A percentile compares a stretch with the other conserved stretches of the same genome.
Evolutionary conservation across 805 yeast species (phyloP).

Genomic region (Sugiyamaella americana): DNA sequence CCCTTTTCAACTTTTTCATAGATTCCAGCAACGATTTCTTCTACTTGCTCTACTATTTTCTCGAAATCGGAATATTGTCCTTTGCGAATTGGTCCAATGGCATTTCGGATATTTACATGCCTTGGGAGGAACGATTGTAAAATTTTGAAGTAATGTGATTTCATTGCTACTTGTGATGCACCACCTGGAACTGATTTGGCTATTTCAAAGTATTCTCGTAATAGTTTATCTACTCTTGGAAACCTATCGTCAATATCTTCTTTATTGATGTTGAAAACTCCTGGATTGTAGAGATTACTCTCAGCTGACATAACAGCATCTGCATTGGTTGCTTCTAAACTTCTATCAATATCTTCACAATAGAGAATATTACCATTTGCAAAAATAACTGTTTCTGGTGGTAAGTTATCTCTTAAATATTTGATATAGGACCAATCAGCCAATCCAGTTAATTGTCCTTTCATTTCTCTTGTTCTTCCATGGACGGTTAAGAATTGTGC

Average conservation of each 20-base stretch:
- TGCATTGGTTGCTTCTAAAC: conserved; percentile 56
- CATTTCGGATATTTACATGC: conserved; percentile 72
- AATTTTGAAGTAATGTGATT: conserved; percentile 85
- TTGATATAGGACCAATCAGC: conserved; percentile 86
- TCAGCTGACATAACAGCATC: conserved; percentile 98
- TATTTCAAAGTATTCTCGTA: conserved; percentile 84
- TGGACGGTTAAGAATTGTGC: conserved; percentile 94
- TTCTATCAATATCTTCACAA: conserved; percentile 72
- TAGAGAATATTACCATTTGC: conserved; percentile 94
- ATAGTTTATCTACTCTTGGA: conserved; percentile 78
- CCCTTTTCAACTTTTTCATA: conserved; percentile 41
- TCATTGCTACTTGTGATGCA: conserved; percentile 80
- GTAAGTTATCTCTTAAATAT: conserved; percentile 68
- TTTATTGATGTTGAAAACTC: conserved; percentile 51
- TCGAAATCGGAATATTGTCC: conserved; percentile 47
- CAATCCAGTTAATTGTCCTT: conserved; percentile 91
- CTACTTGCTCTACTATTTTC: conserved; percentile 58
- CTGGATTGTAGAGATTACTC: conserved; percentile 91
- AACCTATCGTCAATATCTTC: conserved; percentile 51
- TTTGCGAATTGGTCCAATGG: conserved; percentile 52
- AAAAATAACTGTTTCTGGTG: conserved; percentile 80
- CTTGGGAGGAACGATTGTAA: conserved; percentile 71
- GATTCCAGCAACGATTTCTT: conserved; percentile 51
- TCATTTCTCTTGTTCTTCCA: conserved; percentile 95
- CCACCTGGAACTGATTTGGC: conserved; percentile 54